These are phyloP conservation scores for Blastobotrys petasosporus DNA, from an alignment of 1,139 yeast genomes.

Conservation along the genomic window DNA sequence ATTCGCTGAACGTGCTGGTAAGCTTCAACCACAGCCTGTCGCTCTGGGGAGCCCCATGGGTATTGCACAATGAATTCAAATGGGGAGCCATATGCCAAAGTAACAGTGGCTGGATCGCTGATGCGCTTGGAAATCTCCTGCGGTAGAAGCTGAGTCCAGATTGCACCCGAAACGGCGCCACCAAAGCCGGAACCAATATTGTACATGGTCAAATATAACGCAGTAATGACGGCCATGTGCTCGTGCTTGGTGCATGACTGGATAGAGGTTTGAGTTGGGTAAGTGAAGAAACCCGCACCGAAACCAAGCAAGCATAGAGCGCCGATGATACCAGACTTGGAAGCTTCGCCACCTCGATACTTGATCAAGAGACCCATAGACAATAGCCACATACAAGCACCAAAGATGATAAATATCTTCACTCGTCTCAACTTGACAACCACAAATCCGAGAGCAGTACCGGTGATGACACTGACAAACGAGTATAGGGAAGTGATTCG, in stretches of 20 bases:
- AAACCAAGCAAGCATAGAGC: conserved; percentile 61
- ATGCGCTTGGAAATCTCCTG: conserved; percentile 25
- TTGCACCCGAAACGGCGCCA: conserved; percentile 42
- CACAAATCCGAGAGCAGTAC: conserved; percentile 53
- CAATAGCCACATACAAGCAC: conserved; percentile 49
- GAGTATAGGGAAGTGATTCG: conserved; percentile 59
- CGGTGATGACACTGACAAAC: conserved; percentile 58
- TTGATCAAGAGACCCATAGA: conserved; percentile 54
- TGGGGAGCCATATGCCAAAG: conserved; percentile 50
- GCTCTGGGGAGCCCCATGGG: conserved; percentile 56
- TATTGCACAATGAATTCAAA: conserved; percentile 42
- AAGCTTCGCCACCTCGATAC: conserved; percentile 48
- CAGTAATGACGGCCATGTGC: conserved; percentile 42
- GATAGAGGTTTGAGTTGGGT: conserved; percentile 59
- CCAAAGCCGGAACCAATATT: conserved; percentile 44
- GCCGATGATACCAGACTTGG: conserved; percentile 58
- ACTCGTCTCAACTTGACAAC: conserved; percentile 44
- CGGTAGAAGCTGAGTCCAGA: conserved; percentile 43
- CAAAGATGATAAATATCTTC: conserved; percentile 56
- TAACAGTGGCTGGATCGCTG: conserved; percentile 35
- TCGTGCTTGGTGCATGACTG: conserved; percentile 54
- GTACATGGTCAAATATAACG: conserved; percentile 40
- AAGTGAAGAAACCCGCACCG: conserved; percentile 68
- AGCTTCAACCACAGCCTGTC: conserved; percentile 51
- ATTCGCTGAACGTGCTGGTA: conserved; percentile 56